These are phyloP conservation scores for Annulohypoxylon moriforme DNA, from an alignment of 495 filamentous ascomycete genomes.

Conservation along the genomic window DNA sequence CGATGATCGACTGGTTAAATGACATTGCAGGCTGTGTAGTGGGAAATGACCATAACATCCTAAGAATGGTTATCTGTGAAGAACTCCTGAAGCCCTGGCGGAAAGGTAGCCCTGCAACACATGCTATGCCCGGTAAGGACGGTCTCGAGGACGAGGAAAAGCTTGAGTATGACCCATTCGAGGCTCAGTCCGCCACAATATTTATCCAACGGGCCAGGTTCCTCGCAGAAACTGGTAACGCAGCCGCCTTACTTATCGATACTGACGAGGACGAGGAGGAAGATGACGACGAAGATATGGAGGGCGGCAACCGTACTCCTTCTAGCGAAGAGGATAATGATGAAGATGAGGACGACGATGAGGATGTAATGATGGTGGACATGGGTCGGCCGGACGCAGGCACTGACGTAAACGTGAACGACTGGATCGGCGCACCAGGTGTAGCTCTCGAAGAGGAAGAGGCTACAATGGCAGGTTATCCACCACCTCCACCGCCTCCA, in stretches of 20 bases:
- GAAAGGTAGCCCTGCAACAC: slow-evolving; percentile 83
- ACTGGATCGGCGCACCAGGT: slow-evolving; percentile 52
- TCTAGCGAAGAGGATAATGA: slow-evolving; percentile 59
- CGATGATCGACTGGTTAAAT: slow-evolving; percentile 95
- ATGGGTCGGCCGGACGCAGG: slow-evolving; percentile 59
- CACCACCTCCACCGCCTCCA: slow-evolving; percentile 72
- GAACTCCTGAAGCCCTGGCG: slow-evolving; percentile 90
- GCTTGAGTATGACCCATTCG: slow-evolving; percentile 46
- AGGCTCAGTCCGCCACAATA: slow-evolving; percentile 34
- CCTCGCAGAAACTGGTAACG: slow-evolving; percentile 43
- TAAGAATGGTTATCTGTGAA: slow-evolving; percentile 85
- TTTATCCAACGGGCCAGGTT: slow-evolving; percentile 43
- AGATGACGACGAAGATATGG: slow-evolving; percentile 57
- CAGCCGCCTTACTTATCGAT: slow-evolving; percentile 37
- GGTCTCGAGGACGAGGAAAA: slow-evolving; percentile 90
- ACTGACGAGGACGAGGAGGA: slow-evolving; percentile 63
- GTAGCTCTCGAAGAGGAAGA: slow-evolving; percentile 68
- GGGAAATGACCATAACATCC: slow-evolving; percentile 79
- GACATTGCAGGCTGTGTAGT: slow-evolving; percentile 93
- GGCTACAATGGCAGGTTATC: slow-evolving; percentile 75
- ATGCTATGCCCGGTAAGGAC: slow-evolving; percentile 82
- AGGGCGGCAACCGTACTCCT: slow-evolving; percentile 48
- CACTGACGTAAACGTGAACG: slow-evolving; percentile 68
- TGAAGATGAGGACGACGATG: slow-evolving; percentile 60
- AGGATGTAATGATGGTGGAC: slow-evolving; percentile 63